phyloP scores from a whole-genome alignment of 176 grass and related monocot genomes.

The Aegilops umbellulata region DNA sequence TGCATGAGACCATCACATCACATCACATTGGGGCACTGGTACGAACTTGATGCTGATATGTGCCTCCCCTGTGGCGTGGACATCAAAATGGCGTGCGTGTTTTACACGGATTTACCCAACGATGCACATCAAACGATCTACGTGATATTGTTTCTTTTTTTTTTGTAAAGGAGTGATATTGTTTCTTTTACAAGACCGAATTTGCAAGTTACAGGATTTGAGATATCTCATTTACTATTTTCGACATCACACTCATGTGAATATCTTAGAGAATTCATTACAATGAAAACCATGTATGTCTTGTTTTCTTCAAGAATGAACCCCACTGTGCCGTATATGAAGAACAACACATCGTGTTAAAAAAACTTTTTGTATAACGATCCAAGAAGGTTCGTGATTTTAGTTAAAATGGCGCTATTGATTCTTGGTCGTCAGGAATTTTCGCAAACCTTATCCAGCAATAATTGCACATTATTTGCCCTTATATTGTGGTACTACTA shows the following conservation, averaged over 20 bases:
- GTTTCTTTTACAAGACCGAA: too few species aligned
- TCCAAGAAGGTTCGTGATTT: too few species aligned
- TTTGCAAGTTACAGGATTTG: background rate
- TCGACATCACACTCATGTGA: background rate
- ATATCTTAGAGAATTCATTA: background rate
- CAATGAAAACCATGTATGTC: background rate
- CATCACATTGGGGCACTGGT: conserved; percentile 6
- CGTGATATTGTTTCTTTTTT: too few species aligned
- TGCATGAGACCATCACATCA: conserved; percentile 29
- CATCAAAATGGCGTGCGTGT: background rate
- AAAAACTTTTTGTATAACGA: too few species aligned
- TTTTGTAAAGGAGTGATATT: too few species aligned
- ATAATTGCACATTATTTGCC: too few species aligned
- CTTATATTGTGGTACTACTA: too few species aligned
- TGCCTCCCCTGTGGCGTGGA: background rate
- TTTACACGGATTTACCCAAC: background rate
- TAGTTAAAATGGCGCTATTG: too few species aligned
- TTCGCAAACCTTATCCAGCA: too few species aligned
- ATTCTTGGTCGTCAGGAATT: too few species aligned
- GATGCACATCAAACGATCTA: background rate
- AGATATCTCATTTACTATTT: background rate
- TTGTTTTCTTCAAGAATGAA: background rate
- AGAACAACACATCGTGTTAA: too few species aligned
- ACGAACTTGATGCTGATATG: conserved; percentile 9
- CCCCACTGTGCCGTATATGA: background rate